Evolutionary conservation across 805 yeast genomes (phyloP).

Genomic region (Novakomyces olei): DNA sequence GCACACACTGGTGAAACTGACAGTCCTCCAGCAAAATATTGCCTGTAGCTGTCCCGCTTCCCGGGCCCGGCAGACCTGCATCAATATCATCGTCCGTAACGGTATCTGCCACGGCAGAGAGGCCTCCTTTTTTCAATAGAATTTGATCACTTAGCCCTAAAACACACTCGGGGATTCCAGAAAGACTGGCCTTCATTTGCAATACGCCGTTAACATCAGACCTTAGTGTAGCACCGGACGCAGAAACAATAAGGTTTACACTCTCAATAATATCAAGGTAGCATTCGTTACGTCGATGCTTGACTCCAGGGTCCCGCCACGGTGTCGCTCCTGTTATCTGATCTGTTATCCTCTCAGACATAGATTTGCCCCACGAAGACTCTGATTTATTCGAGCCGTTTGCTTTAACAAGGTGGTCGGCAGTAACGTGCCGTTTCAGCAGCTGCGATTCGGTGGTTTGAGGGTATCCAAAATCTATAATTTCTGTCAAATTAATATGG

Average conservation of each 20-base stretch:
- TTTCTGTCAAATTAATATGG: too few relatives aligned
- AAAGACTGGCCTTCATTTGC: constrained; percentile 42
- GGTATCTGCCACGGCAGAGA: constrained; percentile 3
- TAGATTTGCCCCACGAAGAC: background rate
- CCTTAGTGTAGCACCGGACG: constrained; percentile 36
- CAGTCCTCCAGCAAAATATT: constrained; percentile 35
- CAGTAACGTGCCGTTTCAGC: constrained; percentile 19
- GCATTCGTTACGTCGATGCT: constrained; percentile 64
- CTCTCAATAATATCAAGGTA: constrained; percentile 55
- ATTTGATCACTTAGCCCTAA: constrained; percentile 49
- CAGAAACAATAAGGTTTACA: constrained; percentile 44
- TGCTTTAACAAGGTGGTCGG: constrained; percentile 14
- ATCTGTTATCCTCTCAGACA: constrained; percentile 13
- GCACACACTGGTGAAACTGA: constrained; percentile 73
- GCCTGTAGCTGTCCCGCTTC: constrained; percentile 27
- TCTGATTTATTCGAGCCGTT: constrained; percentile 5
- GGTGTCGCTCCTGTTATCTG: constrained; percentile 26
- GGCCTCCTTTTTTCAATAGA: constrained; percentile 10
- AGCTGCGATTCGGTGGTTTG: constrained; percentile 33
- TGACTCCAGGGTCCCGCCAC: constrained; percentile 52
- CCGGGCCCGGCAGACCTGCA: constrained; percentile 13
- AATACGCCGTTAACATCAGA: constrained; percentile 61
- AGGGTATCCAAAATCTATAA: constrained; percentile 59
- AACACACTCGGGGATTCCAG: constrained; percentile 67
- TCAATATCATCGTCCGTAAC: constrained; percentile 7